Percentiles rank a stretch among this genome's conserved stretches.
Evolutionary conservation across 352 stramenopile genomes (phyloP).

Genomic region (Globisporangium paroecandrum): DNA sequence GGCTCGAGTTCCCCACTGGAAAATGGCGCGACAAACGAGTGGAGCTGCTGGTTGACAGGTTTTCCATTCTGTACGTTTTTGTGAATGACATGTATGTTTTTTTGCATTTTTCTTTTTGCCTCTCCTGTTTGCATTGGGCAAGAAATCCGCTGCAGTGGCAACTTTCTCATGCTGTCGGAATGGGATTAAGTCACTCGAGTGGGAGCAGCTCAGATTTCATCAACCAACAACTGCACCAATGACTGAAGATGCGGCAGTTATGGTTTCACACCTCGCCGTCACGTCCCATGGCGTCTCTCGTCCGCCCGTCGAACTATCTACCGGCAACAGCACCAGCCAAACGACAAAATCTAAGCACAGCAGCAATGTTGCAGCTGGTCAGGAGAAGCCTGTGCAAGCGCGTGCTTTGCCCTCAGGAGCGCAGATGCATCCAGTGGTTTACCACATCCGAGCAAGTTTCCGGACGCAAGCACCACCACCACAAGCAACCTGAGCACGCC

Average conservation of each 20-base stretch:
- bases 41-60: neutral
- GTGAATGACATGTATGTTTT: neutral
- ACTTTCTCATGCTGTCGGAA: neutral
- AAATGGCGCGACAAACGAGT: neutral
- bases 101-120: neutral
- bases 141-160: neutral
- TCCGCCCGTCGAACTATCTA: neutral
- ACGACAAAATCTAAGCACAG: no score
- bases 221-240: neutral
- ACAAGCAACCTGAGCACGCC: neutral
- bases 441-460: neutral
- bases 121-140: neutral
- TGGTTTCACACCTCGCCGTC: neutral
- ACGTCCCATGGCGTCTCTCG: neutral
- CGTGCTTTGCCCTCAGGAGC: neutral
- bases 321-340: neutral
- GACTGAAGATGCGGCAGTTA: neutral
- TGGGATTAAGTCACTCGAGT: neutral
- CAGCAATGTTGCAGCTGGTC: neutral
- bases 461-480: no score
- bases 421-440: neutral
- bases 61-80: constrained; percentile 1
- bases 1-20: constrained; percentile 3
- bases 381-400: neutral
- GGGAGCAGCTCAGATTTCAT: neutral